A percentile compares a stretch with the other conserved stretches of the same genome.
Evolutionary conservation across 2,329 filamentous ascomycete genomes (phyloP).

Genomic region (Apiospora marii): DNA sequence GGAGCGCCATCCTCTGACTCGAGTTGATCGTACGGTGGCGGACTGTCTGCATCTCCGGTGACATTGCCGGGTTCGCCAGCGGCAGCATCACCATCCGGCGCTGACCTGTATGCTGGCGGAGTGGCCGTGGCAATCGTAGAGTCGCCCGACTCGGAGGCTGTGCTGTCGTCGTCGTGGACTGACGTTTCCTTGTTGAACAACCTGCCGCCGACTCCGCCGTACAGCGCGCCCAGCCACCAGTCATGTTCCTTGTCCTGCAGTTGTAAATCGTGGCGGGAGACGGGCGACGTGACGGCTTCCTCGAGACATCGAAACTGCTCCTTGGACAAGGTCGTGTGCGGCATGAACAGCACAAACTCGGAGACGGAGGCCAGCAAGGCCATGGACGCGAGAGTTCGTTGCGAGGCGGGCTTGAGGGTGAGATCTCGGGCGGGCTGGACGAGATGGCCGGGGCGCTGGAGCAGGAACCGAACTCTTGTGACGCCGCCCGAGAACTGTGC

Average conservation of each 20-base stretch:
- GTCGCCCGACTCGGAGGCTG: constrained; percentile 27
- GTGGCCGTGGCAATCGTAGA: constrained; percentile 27
- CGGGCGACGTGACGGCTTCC: constrained; percentile 23
- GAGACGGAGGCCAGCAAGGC: background rate
- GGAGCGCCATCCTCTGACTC: background rate
- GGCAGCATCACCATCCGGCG: background rate
- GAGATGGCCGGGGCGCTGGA: constrained; percentile 24
- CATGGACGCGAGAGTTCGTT: constrained; percentile 18
- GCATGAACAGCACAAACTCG: constrained; percentile 25
- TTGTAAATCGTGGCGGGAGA: constrained; percentile 21
- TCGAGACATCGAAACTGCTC: constrained; percentile 21
- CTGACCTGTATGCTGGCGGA: constrained; percentile 25
- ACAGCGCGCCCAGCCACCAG: constrained; percentile 25
- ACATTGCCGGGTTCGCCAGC: background rate
- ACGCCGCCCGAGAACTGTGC: constrained; percentile 14
- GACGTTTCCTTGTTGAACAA: background rate
- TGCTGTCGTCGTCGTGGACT: constrained; percentile 17
- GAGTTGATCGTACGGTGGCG: constrained; percentile 15
- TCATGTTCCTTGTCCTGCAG: constrained; percentile 23
- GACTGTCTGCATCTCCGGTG: constrained; percentile 4
- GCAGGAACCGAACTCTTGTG: constrained; percentile 23
- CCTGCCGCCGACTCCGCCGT: constrained; percentile 24
- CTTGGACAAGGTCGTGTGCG: constrained; percentile 25
- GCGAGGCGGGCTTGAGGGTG: constrained; percentile 26
- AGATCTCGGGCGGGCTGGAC: constrained; percentile 23